Base-by-base conservation (phyloP, 805 yeast species). In the Scheffersomyces ergatensis region DNA sequence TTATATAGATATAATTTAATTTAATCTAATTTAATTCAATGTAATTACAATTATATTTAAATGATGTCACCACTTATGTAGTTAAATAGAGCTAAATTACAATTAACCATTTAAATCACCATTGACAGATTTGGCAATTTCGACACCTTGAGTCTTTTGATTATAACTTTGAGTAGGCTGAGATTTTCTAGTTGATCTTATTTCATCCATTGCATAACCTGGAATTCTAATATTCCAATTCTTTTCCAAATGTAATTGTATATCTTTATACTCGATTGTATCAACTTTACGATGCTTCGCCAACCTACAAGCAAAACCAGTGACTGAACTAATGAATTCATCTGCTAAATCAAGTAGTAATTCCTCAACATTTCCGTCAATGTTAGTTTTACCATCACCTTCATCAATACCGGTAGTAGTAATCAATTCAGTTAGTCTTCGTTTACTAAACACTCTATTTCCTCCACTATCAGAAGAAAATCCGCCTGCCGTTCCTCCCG, bases 321-420 rank as follows among this genome's bases (percentile, higher is more conserved):
- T 89, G 2, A 95, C 96, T 36, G 87, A 83, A 6, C 85, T 78
- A 13, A 93, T 93, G 57, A 93, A 93, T 57, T 93, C 98, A 62
- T 93, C 99, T 0, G 99, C 97, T 36, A 93, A 67, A 61, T 93
- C 99, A 33, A 93, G 70, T 26, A 93, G 66, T 30, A 93, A 67
- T 51, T 92, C 98, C 61, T 90, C 97, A 14, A 89, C 96, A 62
- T 93, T 97, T 20, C 97, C 98, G 61, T 92, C 99, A 42, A 93
- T 85, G 4, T 77, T 76, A 5, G 95, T 82, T 53, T 89, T 95
- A 14, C 92, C 85, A 57, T 92, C 97, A 32, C 96, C 97, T 60
- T 84, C 93, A 58, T 85, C 92, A 2, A 83, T 78, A 5, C 90
- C 93, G 13, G 83, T 86, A 2, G 87, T 80, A 55, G 82, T 80